A percentile compares a stretch with the other conserved stretches of the same genome.
Evolutionary conservation across 345 rosid species (phyloP).

Genomic region (Euphorbia pulcherrima): DNA sequence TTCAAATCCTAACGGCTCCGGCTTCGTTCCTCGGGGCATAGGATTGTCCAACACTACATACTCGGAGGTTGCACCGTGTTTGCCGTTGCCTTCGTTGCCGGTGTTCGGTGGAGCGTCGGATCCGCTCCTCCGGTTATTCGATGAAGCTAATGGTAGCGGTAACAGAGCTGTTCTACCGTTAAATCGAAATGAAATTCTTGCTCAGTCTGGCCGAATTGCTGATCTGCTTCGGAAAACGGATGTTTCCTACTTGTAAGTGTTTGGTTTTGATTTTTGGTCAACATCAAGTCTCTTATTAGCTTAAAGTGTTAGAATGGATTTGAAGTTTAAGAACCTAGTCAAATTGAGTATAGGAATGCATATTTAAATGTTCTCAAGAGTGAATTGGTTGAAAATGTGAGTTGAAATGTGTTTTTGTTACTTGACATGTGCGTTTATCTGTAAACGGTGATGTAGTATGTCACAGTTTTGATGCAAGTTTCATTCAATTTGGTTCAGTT

Average conservation of each 20-base stretch:
- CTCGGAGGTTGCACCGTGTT: constrained; percentile 85
- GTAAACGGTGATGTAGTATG: too few relatives aligned
- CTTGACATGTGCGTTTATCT: not conserved
- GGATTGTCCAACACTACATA: constrained; percentile 84
- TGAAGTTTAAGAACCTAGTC: not conserved
- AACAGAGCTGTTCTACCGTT: constrained; percentile 37
- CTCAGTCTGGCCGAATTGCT: constrained; percentile 68
- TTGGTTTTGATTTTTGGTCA: not conserved
- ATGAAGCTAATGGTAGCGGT: constrained; percentile 36
- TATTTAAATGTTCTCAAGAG: not conserved
- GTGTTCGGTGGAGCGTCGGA: constrained; percentile 77
- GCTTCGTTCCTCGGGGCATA: constrained; percentile 46
- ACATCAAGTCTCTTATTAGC: not conserved
- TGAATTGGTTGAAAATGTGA: not conserved
- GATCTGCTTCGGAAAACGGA: constrained; percentile 67
- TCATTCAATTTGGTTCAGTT: not conserved
- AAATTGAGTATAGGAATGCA: not conserved
- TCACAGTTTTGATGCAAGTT: not conserved
- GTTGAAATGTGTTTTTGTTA: not conserved
- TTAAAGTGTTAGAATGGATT: not conserved
- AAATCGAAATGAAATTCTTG: constrained; percentile 61
- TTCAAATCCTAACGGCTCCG: constrained; percentile 25
- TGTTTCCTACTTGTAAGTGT: constrained; percentile 85
- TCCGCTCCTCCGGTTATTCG: constrained; percentile 62
- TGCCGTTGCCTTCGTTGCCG: constrained; percentile 89